Evolutionary conservation across 1,284 basidiomycete species (phyloP), one percentile per base, ranked within the genome.

Genomic region (Cystobasidium sp.): DNA sequence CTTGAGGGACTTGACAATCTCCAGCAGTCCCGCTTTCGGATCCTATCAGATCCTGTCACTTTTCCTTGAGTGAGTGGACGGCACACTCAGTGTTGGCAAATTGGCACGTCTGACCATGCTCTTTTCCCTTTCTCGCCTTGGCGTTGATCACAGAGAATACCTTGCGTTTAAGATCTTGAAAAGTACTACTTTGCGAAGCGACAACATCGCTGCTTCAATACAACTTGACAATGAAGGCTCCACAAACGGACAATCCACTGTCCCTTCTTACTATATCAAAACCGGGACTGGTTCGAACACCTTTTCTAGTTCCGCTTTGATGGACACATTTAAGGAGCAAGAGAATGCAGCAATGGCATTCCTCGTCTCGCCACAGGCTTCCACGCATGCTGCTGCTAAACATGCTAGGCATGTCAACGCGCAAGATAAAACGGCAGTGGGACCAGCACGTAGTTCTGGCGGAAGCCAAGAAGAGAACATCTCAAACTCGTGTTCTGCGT

Each of bases 31-130:
- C 3, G 46, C 74, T 6, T 80, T 80, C 39, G 79, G 79, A 4
- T 41, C 76, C 0, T 79, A 78, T 52, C 78, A 78, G 51, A 74
- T 80, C 22, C 20, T 78, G 65, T 70, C 76, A 6, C 70, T 79
- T 37, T 77, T 79, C 59, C 67, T 76, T n/a, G 76, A 79, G 70
- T 73, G 43, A 66, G 53, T 44, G 6, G n/a, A 1, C 3, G 31
- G 7, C 14, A 20, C 7, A 12, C 12, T 37, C 9, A 22, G 14
- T 16, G 3, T 56, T 18, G 2, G 12, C 2, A 16, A 12, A 14
- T 47, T 64, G 31, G 22, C 52, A 55, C 8, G 10, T 16, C 46
- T 71, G 44, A 47, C 51, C 47, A 1, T 12, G 47, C 24, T 12
- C 37, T 20, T 22, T 9, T 18, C 49, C 10, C 10, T 39, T 16